phyloP scores from a whole-genome alignment of 1,284 basidiomycete genomes.

The Apiotrichum brassicae region DNA sequence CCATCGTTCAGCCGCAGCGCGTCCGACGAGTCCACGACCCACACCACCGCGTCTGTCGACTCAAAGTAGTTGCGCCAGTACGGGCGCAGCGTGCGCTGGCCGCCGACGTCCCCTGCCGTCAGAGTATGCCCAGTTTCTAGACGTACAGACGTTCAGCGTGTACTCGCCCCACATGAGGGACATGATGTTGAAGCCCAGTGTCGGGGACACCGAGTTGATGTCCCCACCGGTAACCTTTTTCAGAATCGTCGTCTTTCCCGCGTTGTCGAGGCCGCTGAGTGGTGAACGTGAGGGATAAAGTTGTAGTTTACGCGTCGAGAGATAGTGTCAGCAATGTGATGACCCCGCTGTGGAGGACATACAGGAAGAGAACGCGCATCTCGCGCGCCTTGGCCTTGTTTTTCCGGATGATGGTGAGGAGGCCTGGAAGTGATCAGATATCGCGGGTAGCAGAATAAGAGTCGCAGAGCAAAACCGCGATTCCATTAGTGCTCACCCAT shows the following conservation, averaged over 20 bases:
- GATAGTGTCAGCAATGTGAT: not conserved
- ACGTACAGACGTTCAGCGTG: slow-evolving; percentile 85
- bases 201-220: slow-evolving; percentile 80
- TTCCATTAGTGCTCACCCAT: no score
- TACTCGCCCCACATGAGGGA: slow-evolving; percentile 87
- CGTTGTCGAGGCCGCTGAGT: slow-evolving; percentile 91
- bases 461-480: no score
- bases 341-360: slow-evolving; percentile 29
- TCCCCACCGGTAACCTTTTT: slow-evolving; percentile 91
- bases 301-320: not conserved
- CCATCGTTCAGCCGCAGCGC: slow-evolving; percentile 83
- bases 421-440: slow-evolving; percentile 50
- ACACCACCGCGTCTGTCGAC: slow-evolving; percentile 94
- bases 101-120: slow-evolving; percentile 87
- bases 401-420: slow-evolving; percentile 95
- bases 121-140: not conserved
- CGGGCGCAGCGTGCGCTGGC: slow-evolving; percentile 87
- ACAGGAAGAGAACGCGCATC: slow-evolving; percentile 95
- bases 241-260: slow-evolving; percentile 96
- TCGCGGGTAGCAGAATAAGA: not conserved
- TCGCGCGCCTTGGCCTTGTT: slow-evolving; percentile 90
- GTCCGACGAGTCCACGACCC: slow-evolving; percentile 97
- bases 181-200: slow-evolving; percentile 98
- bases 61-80: slow-evolving; percentile 99
- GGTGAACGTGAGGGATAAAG: not conserved